Evolutionary conservation across 805 yeast genomes (phyloP), one percentile per base, ranked within the genome.

Genomic region (Metschnikowia shivogae): DNA sequence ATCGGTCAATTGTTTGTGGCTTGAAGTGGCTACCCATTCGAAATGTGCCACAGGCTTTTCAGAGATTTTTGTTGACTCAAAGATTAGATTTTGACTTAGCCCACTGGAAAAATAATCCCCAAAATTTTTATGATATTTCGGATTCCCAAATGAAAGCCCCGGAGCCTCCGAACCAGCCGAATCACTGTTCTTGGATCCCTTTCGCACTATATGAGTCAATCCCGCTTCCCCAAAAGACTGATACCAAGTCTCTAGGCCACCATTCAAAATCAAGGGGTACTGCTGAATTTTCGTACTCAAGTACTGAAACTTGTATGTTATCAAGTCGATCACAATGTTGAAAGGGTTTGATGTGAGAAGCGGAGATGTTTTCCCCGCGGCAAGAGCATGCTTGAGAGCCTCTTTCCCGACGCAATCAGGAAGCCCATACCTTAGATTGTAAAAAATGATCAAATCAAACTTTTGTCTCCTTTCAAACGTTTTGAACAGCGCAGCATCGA

Each of bases 381-480:
- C 53, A 14, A 76, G 61, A 55, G 68, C 59, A 22, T 62, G 57
- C 42, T 62, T 67, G 22, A 82, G 49, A 14, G 62, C 54, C 2
- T 65, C 46, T 33, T 77, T 62, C 37, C 71, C 64, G 35, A 64
- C 57, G 17, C 47, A 49, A 38, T 53, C 39, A 42, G 49, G 43
- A 11, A 57, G 55, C 1, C 73, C 73, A 33, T 68, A 76, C 26
- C 62, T 56, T 29, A 69, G 63, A 59, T 86, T 87, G 57, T 88
- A 81, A 1, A 86, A 53, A 2, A 90, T 82, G 1, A 92, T 70
- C 36, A 81, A 64, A 39, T 84, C 87, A 58, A 76, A 89, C 10
- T 58, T 53, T 45, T 71, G 63, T 51, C 96, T 65, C 3, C 67
- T 61, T 19, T 65, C 61, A 55, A 89, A 89, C 39, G 75, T 51